These are phyloP conservation scores for Cyberlindnera xylosilytica DNA, from an alignment of 805 yeast genomes.

Conservation along the genomic window DNA sequence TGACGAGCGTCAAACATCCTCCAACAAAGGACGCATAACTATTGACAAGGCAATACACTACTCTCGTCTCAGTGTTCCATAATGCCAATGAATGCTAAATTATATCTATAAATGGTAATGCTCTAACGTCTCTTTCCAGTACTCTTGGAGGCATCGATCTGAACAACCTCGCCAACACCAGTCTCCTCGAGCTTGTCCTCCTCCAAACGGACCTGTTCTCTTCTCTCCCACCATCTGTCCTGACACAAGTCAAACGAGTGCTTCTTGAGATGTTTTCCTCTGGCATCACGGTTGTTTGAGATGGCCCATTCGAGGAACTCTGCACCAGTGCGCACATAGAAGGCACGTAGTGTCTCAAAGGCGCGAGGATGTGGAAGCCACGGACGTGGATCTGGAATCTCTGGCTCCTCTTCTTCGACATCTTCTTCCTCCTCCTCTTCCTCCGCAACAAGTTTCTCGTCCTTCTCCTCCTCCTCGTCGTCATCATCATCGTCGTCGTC, in stretches of 20 bases:
- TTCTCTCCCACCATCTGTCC: conserved; percentile 98
- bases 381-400: conserved; percentile 87
- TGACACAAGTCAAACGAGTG: conserved; percentile 89
- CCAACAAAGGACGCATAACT: no score
- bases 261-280: conserved; percentile 87
- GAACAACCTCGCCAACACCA: conserved; percentile 86
- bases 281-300: conserved; percentile 75
- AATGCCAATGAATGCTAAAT: no score
- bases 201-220: conserved; percentile 83
- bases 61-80: no score
- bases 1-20: no score
- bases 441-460: conserved; percentile 35
- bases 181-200: conserved; percentile 88
- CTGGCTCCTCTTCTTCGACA: conserved; percentile 57
- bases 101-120: no score
- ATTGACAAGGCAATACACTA: no score
- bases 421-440: conserved; percentile 68
- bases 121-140: conserved; percentile 47
- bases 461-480: conserved; percentile 51
- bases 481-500: conserved; percentile 70
- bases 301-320: conserved; percentile 91
- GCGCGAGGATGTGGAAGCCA: conserved; percentile 98
- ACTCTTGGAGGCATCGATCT: conserved; percentile 54
- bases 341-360: conserved; percentile 78
- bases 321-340: conserved; percentile 84